These are phyloP conservation scores for Dipodascus geniculatus DNA, from an alignment of 805 yeast species.

Conservation along the genomic window DNA sequence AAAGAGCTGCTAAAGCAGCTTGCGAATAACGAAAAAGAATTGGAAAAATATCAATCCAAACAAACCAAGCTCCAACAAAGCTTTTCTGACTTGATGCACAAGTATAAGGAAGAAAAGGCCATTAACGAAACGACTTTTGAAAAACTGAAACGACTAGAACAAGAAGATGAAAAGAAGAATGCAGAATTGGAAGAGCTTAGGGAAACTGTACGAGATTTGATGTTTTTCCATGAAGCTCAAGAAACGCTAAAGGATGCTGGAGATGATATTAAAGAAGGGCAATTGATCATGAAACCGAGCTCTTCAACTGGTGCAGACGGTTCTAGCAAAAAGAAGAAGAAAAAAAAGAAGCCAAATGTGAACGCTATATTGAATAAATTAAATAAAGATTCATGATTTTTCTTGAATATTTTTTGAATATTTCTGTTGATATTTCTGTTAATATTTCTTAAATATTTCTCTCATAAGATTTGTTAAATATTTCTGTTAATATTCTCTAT, in stretches of 20 bases:
- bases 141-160: slow-evolving; percentile 28
- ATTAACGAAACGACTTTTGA: slow-evolving; percentile 32
- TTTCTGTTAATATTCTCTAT: too few relatives aligned
- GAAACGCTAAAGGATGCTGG: slow-evolving; percentile 61
- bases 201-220: slow-evolving; percentile 44
- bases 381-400: not conserved
- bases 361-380: not conserved
- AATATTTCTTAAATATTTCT: too few relatives aligned
- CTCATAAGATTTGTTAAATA: too few relatives aligned
- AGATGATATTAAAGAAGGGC: slow-evolving; percentile 64
- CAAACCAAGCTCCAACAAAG: slow-evolving; percentile 24
- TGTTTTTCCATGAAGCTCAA: slow-evolving; percentile 68
- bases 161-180: slow-evolving; percentile 16
- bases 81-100: not conserved
- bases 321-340: slow-evolving; percentile 3
- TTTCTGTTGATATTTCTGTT: too few relatives aligned
- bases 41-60: slow-evolving; percentile 15
- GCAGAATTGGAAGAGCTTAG: slow-evolving; percentile 7
- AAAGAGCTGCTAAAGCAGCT: slow-evolving; percentile 8
- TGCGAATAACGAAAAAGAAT: not conserved
- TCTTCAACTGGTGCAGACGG: not conserved
- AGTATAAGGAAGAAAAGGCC: slow-evolving; percentile 35
- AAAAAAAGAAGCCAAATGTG: slow-evolving; percentile 2
- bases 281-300: slow-evolving; percentile 10
- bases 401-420: too few relatives aligned